Base-by-base conservation (phyloP, 805 yeast species). In the Kuraishia capsulata region DNA sequence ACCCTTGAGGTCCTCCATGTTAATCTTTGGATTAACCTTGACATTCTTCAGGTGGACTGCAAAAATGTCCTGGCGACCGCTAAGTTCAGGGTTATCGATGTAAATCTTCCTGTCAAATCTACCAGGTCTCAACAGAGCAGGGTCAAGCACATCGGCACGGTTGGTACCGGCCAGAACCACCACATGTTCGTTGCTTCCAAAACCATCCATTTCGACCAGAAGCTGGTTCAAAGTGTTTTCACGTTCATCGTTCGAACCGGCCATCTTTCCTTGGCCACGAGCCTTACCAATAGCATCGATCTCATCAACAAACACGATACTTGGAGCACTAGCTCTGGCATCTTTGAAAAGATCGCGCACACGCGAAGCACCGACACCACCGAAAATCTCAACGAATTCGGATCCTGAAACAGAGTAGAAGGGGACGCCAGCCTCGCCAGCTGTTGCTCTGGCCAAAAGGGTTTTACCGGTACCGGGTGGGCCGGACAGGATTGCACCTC, bases 391-490 rank as follows among this genome's bases (percentile, higher is more conserved):
- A n/a, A 87, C 94, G 49, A 88, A 88, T 57, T 88, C 96, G 11
- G 96, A 86, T 50, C 96, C 96, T 1, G 94, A 82, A 5, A 88
- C 96, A 18, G 92, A 80, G 46, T 78, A 78, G 57, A 88, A 88
- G 20, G 97, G 96, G 37, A 88, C 97, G 37, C 86, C 92, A 2
- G 96, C 96, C 58, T 88, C 96, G 49, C 97, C 96, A 2, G 96
- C 97, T 20, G 96, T 88, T 10, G 96, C 96, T 58, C 84, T 87
- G 19, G 96, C 96, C 40, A 88, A 64, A 45, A 88, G 62, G 0
- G 97, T 88, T 60, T 88, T 88, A 76, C 97, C 97, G 3, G 97
- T 88, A 67, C 97, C 97, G 32, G 97, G 97, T 14, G 96, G 94
- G 47, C 97, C 97, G 10, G 94, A 81, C 37, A 88, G 64, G 46